Base-by-base conservation (phyloP, 2,329 filamentous ascomycete genomes). In the Torrubiella hemipterigena region DNA sequence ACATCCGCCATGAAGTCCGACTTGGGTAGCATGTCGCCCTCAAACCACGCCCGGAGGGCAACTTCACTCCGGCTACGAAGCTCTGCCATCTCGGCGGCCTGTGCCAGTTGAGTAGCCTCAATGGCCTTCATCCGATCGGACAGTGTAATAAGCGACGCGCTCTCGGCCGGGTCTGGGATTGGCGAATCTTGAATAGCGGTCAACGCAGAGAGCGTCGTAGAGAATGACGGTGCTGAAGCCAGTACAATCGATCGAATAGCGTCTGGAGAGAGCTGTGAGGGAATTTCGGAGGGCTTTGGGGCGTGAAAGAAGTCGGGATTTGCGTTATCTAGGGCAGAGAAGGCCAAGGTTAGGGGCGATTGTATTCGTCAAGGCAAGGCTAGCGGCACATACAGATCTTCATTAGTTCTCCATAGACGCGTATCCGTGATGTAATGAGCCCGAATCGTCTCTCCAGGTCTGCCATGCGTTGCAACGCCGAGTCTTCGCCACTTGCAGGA, bases 31-130 rank as follows among this genome's bases (percentile, higher is more conserved):
- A 91, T 64, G 4, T 75, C 73, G 16, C 72, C 60, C 50, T 86
- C 77, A 54, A 89, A 86, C 79, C 84, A 93, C 21, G 63, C 55
- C 41, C 77, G 68, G 36, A 85, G 55, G 16, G 70, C 58, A 39
- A 52, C 51, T 52, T 75, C 81, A 56, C 69, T 87, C 41, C 66
- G 67, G 38, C 57, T 67, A 49, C 73, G 67, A 48, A 81, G 65
- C 50, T 70, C 70, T 15, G 68, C 69, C 38, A 82, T 69, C 51
- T 79, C 73, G 29, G 64, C 62, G 23, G 54, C 63, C 52, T 84
- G 78, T 12, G 69, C 64, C 14, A 67, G 50, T 45, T 85, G 80
- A 4, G 67, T 67, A 0, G 66, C 63, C 39, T 73, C 69, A 13
- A 74, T 55, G 14, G 65, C 69, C 41, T 67, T 69, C 58, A 85